Conservation (phyloP, 306 rosid genomes). For the Calophaca sinica region DNA sequence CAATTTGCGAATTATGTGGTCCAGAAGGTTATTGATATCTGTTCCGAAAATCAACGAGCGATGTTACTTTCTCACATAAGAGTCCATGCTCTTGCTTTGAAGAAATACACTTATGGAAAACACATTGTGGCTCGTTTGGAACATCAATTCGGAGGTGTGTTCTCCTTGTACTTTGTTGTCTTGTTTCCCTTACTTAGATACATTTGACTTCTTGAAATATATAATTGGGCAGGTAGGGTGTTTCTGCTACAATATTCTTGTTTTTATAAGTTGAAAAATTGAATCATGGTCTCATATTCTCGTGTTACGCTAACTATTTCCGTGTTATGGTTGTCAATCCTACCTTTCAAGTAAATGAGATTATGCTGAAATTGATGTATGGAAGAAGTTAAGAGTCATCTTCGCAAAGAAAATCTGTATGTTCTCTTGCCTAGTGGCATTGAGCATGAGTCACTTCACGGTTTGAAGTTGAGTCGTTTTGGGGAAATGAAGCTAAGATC, state of each 20-base stretch:
- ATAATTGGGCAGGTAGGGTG: too few species aligned
- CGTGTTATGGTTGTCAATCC: background rate
- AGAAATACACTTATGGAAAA: slow-evolving; percentile 82
- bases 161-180: slow-evolving; percentile 15
- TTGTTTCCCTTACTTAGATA: too few species aligned
- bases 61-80: slow-evolving; percentile 58
- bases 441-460: background rate
- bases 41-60: slow-evolving; percentile 63
- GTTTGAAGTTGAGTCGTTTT: background rate
- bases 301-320: background rate
- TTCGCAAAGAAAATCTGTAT: too few species aligned
- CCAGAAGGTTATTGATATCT: slow-evolving; percentile 72
- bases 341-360: slow-evolving; percentile 7
- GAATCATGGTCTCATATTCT: slow-evolving; percentile 16
- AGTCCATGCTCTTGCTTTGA: slow-evolving; percentile 68
- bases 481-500: background rate
- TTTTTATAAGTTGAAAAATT: background rate
- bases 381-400: background rate
- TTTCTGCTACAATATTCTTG: slow-evolving; percentile 17
- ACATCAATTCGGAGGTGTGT: slow-evolving; percentile 53
- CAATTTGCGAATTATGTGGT: slow-evolving; percentile 75
- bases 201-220: too few species aligned
- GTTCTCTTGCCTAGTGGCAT: background rate
- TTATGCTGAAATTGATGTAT: slow-evolving; percentile 13
- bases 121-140: slow-evolving; percentile 78